A percentile compares a stretch with the other conserved stretches of the same genome.
Conservation (phyloP, 2,329 filamentous ascomycete genomes). For the Byssochlamys sp. region DNA sequence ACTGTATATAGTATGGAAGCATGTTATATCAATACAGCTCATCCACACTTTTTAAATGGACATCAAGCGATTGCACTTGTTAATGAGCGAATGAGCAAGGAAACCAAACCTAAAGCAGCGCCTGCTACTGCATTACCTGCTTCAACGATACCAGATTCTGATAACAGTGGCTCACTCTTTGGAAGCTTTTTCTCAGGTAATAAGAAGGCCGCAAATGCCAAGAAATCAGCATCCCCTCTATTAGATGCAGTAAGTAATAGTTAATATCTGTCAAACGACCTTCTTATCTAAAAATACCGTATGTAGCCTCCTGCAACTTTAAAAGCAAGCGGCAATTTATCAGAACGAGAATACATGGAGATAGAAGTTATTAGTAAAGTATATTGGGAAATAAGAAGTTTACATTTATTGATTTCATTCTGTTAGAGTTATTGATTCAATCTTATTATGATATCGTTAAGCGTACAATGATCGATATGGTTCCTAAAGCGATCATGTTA, state of each 20-base stretch:
- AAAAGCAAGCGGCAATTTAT: conserved; percentile 87
- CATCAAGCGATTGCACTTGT: conserved; percentile 95
- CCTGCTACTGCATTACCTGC: conserved; percentile 73
- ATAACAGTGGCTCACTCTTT: conserved; percentile 72
- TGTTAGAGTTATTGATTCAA: conserved; percentile 75
- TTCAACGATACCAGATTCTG: conserved; percentile 69
- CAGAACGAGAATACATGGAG: conserved; percentile 87
- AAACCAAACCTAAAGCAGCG: too few relatives aligned
- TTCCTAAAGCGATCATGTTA: conserved; percentile 97
- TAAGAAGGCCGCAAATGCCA: conserved; percentile 99
- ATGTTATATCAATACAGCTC: conserved; percentile 96
- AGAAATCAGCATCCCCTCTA: too few relatives aligned
- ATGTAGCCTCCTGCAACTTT: conserved; percentile 92
- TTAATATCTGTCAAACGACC: too few relatives aligned
- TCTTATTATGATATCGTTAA: conserved; percentile 98
- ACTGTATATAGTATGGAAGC: too few relatives aligned
- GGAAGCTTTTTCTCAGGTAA: conserved; percentile 99
- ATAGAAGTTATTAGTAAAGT: conserved; percentile 93
- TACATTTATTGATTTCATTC: conserved; percentile 9
- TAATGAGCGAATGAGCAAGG: conserved; percentile 76
- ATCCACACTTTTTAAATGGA: conserved; percentile 94
- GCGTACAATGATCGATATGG: conserved; percentile 99
- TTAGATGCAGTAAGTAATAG: too few relatives aligned
- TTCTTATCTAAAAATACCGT: too few relatives aligned
- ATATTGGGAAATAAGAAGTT: background rate